These are phyloP conservation scores for Podaxis sp. DNA, from an alignment of 768 basidiomycete genomes.

Conservation along the genomic window DNA sequence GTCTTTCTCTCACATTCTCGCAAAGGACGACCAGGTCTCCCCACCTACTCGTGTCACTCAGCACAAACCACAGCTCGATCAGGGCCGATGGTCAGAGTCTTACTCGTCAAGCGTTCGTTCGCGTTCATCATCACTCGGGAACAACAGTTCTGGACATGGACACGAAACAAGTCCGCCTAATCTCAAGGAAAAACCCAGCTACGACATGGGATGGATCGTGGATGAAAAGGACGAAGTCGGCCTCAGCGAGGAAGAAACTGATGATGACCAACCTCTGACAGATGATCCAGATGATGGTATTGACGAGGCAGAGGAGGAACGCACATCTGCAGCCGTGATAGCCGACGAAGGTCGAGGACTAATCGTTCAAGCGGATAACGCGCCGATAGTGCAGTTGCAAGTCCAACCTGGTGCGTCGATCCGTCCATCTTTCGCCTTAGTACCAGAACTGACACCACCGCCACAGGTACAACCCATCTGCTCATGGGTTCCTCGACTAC, in stretches of 20 bases:
- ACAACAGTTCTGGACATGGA: constrained; percentile 30
- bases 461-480: constrained; percentile 88
- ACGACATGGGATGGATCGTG: constrained; percentile 75
- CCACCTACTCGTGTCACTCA: constrained; percentile 41
- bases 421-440: constrained; percentile 10
- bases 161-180: constrained; percentile 43
- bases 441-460: constrained; percentile 14
- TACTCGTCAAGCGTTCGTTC: constrained; percentile 65
- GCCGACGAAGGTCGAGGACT: constrained; percentile 85
- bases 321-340: constrained; percentile 73
- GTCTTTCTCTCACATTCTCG: constrained; percentile 58
- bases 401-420: constrained; percentile 66
- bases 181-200: constrained; percentile 66
- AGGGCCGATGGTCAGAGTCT: constrained; percentile 70
- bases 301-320: constrained; percentile 55
- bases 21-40: constrained; percentile 45
- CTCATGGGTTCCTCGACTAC: constrained; percentile 80
- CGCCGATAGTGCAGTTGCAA: constrained; percentile 58
- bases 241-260: constrained; percentile 57
- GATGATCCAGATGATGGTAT: constrained; percentile 36
- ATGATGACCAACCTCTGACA: constrained; percentile 40
- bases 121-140: constrained; percentile 65
- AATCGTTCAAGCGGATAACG: constrained; percentile 70
- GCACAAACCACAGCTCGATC: constrained; percentile 56
- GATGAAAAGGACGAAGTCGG: constrained; percentile 70